A percentile compares a stretch with the other conserved stretches of the same genome.
These are phyloP conservation scores for Rhynchosporium graminicola DNA, from an alignment of 2,329 filamentous ascomycete genomes.

Conservation along the genomic window DNA sequence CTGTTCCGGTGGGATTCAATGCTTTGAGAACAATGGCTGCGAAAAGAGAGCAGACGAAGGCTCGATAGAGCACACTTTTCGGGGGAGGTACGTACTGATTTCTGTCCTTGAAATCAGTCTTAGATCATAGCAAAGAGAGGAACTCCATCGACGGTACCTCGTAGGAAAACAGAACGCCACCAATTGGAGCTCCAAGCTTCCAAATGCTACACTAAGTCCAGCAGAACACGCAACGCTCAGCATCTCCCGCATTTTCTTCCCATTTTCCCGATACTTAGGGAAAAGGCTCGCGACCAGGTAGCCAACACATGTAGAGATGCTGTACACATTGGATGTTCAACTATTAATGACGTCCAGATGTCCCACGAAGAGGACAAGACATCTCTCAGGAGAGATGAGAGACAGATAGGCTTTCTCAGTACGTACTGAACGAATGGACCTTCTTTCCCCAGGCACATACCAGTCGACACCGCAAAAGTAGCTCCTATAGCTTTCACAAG, in stretches of 20 bases:
- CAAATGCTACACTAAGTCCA: constrained; percentile 60
- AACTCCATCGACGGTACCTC: constrained; percentile 39
- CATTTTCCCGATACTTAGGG: constrained; percentile 59
- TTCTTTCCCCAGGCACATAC: constrained; percentile 63
- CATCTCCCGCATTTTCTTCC: constrained; percentile 58
- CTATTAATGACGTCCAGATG: too few species aligned
- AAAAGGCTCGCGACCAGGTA: constrained; percentile 52
- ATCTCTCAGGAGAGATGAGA: too few species aligned
- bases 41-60: constrained; percentile 58
- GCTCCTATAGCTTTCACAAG: constrained; percentile 59
- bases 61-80: constrained; percentile 57
- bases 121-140: background rate
- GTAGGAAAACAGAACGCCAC: constrained; percentile 61
- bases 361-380: too few species aligned
- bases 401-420: too few species aligned
- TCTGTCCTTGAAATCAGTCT: constrained; percentile 40
- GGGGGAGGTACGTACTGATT: constrained; percentile 60
- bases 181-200: constrained; percentile 52
- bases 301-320: constrained; percentile 57
- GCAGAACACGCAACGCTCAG: constrained; percentile 57
- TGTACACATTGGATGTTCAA: too few species aligned
- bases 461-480: constrained; percentile 58
- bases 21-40: constrained; percentile 57
- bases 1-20: constrained; percentile 60
- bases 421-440: constrained; percentile 56